Conservation (phyloP, 2,329 filamentous ascomycete species). For the Simplicillium sp. region DNA sequence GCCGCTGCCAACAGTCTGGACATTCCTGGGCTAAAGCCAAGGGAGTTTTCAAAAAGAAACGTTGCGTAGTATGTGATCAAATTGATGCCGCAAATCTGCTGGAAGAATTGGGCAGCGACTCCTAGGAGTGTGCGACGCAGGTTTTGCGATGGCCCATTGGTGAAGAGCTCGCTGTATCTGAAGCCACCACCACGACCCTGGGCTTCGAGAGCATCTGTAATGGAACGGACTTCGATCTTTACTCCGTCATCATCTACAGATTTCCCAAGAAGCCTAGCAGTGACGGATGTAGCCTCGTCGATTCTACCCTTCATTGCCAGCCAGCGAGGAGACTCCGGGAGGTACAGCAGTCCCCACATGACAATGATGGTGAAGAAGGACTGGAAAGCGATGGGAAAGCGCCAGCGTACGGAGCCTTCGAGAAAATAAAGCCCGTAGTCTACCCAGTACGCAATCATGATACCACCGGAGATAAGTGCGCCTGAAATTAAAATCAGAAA, state of each 20-base stretch:
- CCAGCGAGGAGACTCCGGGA: conserved; percentile 36
- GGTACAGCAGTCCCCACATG: conserved; percentile 43
- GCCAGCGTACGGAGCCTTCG: conserved; percentile 19
- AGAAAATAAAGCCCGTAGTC: conserved; percentile 21
- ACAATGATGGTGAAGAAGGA: conserved; percentile 29
- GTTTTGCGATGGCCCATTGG: conserved; percentile 29
- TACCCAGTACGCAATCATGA: conserved; percentile 22
- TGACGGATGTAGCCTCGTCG: conserved; percentile 15
- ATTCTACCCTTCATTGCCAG: conserved; percentile 28
- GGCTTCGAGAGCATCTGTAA: conserved; percentile 21
- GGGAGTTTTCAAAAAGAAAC: conserved; percentile 27
- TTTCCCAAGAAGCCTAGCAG: conserved; percentile 14
- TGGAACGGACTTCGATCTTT: conserved; percentile 30
- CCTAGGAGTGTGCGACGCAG: conserved; percentile 33
- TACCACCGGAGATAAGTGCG: conserved; percentile 17
- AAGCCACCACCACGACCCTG: conserved; percentile 18
- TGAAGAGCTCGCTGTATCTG: conserved; percentile 25
- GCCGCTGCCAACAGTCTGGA: conserved; percentile 46
- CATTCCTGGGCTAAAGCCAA: conserved; percentile 32
- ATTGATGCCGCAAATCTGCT: conserved; percentile 38
- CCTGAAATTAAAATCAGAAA: conserved; percentile 17
- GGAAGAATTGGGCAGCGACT: conserved; percentile 36
- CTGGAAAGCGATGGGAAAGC: conserved; percentile 21
- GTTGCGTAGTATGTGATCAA: conserved; percentile 35
- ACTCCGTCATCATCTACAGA: conserved; percentile 15